phyloP scores from a whole-genome alignment of 2,329 filamentous ascomycete genomes.

The Cordyceps farinosa region DNA sequence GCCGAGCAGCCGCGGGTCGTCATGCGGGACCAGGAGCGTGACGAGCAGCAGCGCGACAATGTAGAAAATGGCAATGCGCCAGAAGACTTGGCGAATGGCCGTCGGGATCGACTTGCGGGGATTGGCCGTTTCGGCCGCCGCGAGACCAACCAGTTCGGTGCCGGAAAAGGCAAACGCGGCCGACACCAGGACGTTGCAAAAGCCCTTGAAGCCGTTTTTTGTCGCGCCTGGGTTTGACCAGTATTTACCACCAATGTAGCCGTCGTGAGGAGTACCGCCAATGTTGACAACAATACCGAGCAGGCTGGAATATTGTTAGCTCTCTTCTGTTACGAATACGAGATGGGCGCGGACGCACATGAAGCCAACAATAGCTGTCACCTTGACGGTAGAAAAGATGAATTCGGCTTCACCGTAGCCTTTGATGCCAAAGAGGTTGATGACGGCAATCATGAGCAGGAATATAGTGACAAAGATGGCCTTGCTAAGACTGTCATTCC shows the following conservation, averaged over 20 bases:
- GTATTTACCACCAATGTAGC: conserved; percentile 39
- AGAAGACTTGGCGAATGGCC: conserved; percentile 68
- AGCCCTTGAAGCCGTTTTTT: conserved; percentile 64
- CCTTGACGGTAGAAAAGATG: conserved; percentile 48
- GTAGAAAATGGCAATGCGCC: conserved; percentile 46
- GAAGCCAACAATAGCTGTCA: conserved; percentile 53
- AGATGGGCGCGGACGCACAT: conserved; percentile 34
- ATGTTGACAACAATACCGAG: conserved; percentile 51
- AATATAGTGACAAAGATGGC: conserved; percentile 52
- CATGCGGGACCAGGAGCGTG: conserved; percentile 39
- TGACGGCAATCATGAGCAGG: conserved; percentile 41
- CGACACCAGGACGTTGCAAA: conserved; percentile 64
- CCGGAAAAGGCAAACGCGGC: conserved; percentile 66
- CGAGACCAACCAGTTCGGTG: conserved; percentile 64
- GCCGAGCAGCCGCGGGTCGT: conserved; percentile 40
- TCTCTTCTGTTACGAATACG: no score
- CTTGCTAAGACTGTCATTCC: conserved; percentile 42
- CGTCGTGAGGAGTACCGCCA: conserved; percentile 49
- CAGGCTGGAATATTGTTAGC: conserved; percentile 27
- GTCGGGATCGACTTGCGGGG: conserved; percentile 67
- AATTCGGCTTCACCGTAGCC: conserved; percentile 53
- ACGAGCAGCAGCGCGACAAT: conserved; percentile 44
- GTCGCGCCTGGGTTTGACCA: conserved; percentile 49
- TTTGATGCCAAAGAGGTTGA: conserved; percentile 50
- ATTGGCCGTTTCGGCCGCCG: conserved; percentile 62